Base-by-base conservation (phyloP, 176 grass and related monocot genomes). In the Hordeum marinum region DNA sequence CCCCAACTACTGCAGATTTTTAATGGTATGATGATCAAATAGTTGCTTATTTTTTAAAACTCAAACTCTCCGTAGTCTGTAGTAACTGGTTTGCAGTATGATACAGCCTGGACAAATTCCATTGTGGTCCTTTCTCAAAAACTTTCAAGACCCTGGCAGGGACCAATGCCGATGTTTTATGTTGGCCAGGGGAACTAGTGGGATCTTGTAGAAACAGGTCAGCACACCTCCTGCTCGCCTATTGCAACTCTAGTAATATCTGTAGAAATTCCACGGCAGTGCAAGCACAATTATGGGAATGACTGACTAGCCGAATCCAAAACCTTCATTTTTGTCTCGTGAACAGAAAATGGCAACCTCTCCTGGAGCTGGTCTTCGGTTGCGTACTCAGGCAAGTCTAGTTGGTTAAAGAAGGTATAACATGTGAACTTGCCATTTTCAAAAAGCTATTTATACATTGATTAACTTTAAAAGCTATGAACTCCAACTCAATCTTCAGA, bases 291-390 rank as follows among this genome's bases (percentile, higher is more conserved):
- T 9, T 25, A 32, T 20, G 0, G 4, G 42, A 26, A 36, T 63
- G 34, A 68, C 71, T 8, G 37, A 11, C 89, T 87, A 94, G 67
- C 94, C 90, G 3, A 99, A 99, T 68, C 92, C 90, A 21, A 99
- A 99, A 50, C 96, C 93, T 94, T 94, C 91, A 59, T 91, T 94
- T 91, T 94, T 29, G 88, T 92, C 82, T 96, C 92, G 45, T 94
- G 90, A 63, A 98, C 88, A 46, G 91, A 91, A 25, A 97, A 82
- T 32, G 96, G 86, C 55, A 96, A 85, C 57, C 86, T 90, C 82
- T 96, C 90, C 87, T 90, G 88, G 65, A 96, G 80, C 82, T 96
- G 97, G 36, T 90, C 91, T 77, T 94, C 89, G 14, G 91, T 92
- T 45, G 92, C 85, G 82, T 96, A 96, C 81, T 94, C 86, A 12